Evolutionary conservation across 2,329 filamentous ascomycete species (phyloP).

Genomic region (Cladosporium velox): DNA sequence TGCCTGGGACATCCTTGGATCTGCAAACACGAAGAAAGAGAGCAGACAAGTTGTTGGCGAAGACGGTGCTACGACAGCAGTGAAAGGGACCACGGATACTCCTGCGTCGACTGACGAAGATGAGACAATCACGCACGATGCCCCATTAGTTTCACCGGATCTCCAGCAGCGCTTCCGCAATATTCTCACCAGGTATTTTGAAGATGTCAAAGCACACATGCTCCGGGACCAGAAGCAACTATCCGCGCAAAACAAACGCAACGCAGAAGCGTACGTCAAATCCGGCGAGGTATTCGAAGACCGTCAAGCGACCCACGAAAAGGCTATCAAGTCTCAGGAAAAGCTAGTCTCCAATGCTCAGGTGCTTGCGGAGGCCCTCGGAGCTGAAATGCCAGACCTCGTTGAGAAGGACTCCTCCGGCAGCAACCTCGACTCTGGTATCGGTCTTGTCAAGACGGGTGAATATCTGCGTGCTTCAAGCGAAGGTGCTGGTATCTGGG

Average conservation of each 20-base stretch:
- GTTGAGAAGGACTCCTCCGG: slow-evolving; percentile 76
- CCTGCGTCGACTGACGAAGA: slow-evolving; percentile 55
- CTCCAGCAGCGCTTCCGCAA: slow-evolving; percentile 83
- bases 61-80: slow-evolving; percentile 66
- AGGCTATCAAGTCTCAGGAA: slow-evolving; percentile 87
- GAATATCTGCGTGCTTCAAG: slow-evolving; percentile 89
- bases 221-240: slow-evolving; percentile 90
- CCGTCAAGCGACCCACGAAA: slow-evolving; percentile 92
- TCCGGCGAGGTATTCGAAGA: slow-evolving; percentile 98
- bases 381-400: slow-evolving; percentile 89
- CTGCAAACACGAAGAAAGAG: slow-evolving; percentile 70
- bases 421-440: slow-evolving; percentile 69
- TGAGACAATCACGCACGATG: slow-evolving; percentile 57
- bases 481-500: slow-evolving; percentile 94
- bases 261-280: slow-evolving; percentile 97
- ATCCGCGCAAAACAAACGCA: slow-evolving; percentile 82
- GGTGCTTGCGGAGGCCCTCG: slow-evolving; percentile 82
- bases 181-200: slow-evolving; percentile 83
- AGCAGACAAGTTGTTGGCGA: slow-evolving; percentile 82
- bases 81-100: slow-evolving; percentile 54
- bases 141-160: slow-evolving; percentile 71
- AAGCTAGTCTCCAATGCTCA: slow-evolving; percentile 88
- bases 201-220: slow-evolving; percentile 87
- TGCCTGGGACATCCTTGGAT: slow-evolving; percentile 89
- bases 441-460: slow-evolving; percentile 89